Evolutionary conservation across 208 protist genomes (phyloP), one percentile per base, ranked within the genome.

Genomic region (Vickermania spadyakhi): DNA sequence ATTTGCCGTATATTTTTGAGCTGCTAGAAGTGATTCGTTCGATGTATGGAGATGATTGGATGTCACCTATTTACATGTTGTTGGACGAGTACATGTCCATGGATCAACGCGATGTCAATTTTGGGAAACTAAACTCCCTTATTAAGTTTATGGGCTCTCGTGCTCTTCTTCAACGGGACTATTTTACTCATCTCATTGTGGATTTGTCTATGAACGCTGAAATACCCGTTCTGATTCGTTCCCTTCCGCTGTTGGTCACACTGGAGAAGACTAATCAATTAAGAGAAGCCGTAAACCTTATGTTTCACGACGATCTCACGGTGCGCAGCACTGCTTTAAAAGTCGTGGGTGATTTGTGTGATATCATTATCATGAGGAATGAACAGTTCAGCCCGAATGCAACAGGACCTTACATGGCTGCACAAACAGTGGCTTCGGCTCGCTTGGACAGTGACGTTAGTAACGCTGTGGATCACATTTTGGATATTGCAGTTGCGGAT

Each of bases 401-500:
- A 57, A 23, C 18, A 56, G 7, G 7, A 3, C 30, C 13, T n/a
- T 4, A 61, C 3, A 21, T 41, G 30, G 18, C 30, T 7, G 56
- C 27, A 4, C 4, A 2, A 36, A 25, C 27, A 21, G 56, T 14
- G 7, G 30, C 31, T 25, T 28, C 23, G 13, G 56, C 56, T 52
- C 31, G 56, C 26, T 62, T 90, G 1, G 68, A 91, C 60, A 73
- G 57, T 59, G 65, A 61, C 13, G 83, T 94, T 23, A 81, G 66
- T 36, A 65, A 75, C 52, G 77, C 87, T 18, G 82, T 91, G 53
- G 84, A 84, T 69, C 75, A 73, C 3, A 68, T 94, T 31, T 67
- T 95, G 1, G 88, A 95, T 55, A 84, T 91, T 0, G 88, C 84
- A 0, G 85, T 95, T 26, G 78, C 79, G 2, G 88, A 95, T 54